Evolutionary conservation across 371 early-diverging fungal species (phyloP), one percentile per base, ranked within the genome.

Genomic region (Lichtheimia corymbifera): DNA sequence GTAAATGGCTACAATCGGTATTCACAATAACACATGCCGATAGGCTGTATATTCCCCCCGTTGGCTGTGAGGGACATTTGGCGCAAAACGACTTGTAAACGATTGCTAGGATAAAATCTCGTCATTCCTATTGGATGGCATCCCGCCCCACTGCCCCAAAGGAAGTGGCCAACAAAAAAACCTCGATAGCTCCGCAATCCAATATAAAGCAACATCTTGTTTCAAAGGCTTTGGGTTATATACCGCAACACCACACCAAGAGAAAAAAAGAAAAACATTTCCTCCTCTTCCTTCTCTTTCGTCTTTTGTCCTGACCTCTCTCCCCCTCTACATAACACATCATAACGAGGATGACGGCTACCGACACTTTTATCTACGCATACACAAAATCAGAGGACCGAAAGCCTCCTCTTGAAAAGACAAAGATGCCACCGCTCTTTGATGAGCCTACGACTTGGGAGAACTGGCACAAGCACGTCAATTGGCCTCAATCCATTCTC

Each of bases 401-500:
- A 58, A 76, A 78, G 67, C 72, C 73, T 55, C 82, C 82, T 55
- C 59, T 77, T 51, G 68, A 70, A 42, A 76, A 68, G 59, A 59
- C 62, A 27, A 57, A 68, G 44, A 66, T 77, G 72, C 82, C 83
- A 27, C 79, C 84, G 13, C 70, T 86, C 53, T 77, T 86, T 65
- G 80, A 79, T 28, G 79, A 80, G 59, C 78, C 79, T 30, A 64
- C 78, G 44, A 86, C 81, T 12, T 53, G 65, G 40, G 68, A 68
- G 44, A 86, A 84, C 68, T 80, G 82, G 80, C 68, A 79, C 65
- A 76, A 78, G 61, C 74, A 73, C 50, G 76, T 96, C 66, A 90
- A 95, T 78, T 95, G 95, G 94, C 79, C 88, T 25, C 92, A 95
- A 50, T 73, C 86, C 47, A 72, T 83, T 43, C 73, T 93, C 55